phyloP scores from a whole-genome alignment of 2,329 filamentous ascomycete genomes.

The Zarea fungicola region DNA sequence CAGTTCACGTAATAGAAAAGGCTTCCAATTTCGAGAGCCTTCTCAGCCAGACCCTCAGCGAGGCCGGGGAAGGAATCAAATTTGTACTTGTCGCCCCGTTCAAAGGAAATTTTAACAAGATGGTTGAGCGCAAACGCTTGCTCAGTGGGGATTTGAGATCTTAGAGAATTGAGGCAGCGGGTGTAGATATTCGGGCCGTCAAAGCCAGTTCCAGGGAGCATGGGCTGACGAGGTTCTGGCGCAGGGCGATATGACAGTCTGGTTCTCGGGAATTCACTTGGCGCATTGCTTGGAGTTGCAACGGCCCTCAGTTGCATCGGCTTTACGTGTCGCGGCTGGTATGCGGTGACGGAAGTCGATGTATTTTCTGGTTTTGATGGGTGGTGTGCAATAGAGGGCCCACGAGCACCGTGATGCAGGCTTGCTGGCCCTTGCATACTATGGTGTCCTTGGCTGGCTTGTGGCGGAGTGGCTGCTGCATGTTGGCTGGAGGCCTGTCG shows the following conservation, averaged over 20 bases:
- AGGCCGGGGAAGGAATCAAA: conserved; percentile 89
- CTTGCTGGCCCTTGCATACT: conserved; percentile 27
- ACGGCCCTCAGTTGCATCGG: conserved; percentile 67
- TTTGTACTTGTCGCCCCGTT: conserved; percentile 91
- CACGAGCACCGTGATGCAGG: conserved; percentile 30
- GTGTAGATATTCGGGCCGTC: conserved; percentile 88
- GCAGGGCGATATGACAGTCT: conserved; percentile 39
- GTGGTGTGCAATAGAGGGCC: conserved; percentile 43
- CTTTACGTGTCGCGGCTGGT: conserved; percentile 61
- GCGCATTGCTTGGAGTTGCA: conserved; percentile 68
- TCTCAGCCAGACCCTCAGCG: conserved; percentile 81
- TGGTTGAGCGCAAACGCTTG: conserved; percentile 93
- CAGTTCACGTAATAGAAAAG: conserved; percentile 81
- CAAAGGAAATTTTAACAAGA: conserved; percentile 89
- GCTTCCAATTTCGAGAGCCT: conserved; percentile 70
- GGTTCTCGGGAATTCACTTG: conserved; percentile 51
- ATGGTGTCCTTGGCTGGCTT: conserved; percentile 27
- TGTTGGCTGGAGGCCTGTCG: conserved; percentile 51
- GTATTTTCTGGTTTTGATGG: conserved; percentile 51
- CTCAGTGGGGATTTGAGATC: conserved; percentile 72
- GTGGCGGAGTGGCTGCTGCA: conserved; percentile 21
- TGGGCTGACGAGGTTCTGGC: conserved; percentile 34
- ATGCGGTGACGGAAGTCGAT: conserved; percentile 59
- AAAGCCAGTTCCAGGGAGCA: conserved; percentile 60
- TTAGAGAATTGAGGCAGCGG: conserved; percentile 76